Evolutionary conservation across 192 early-diverging fungal species (phyloP).

Genomic region (Backusella sp.): DNA sequence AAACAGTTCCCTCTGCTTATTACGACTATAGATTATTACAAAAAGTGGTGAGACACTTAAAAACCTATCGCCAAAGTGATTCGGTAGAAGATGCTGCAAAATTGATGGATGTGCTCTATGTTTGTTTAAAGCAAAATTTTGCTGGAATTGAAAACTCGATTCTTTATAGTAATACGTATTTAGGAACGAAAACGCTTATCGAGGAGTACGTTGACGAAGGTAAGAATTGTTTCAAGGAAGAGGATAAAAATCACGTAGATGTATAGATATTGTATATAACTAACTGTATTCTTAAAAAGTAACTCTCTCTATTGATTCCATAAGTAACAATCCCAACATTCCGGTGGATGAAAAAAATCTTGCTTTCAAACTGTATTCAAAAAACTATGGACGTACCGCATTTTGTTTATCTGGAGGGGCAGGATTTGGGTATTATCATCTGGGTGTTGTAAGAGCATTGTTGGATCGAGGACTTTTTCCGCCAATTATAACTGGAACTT

Average conservation of each 20-base stretch:
- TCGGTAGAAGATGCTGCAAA: slow-evolving; percentile 29
- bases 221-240: slow-evolving; percentile 1
- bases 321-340: slow-evolving; percentile 32
- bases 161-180: slow-evolving; percentile 70
- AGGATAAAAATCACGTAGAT: neutral
- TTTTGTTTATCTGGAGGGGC: slow-evolving; percentile 82
- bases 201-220: slow-evolving; percentile 67
- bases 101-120: slow-evolving; percentile 52
- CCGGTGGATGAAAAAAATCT: slow-evolving; percentile 54
- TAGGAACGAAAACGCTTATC: slow-evolving; percentile 70
- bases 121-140: slow-evolving; percentile 73
- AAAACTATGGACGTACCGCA: slow-evolving; percentile 71
- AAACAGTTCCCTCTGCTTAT: slow-evolving; percentile 49
- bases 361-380: slow-evolving; percentile 60
- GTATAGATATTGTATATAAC: neutral
- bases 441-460: slow-evolving; percentile 71
- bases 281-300: slow-evolving; percentile 20
- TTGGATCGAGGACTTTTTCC: slow-evolving; percentile 68
- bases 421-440: slow-evolving; percentile 65
- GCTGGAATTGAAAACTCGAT: slow-evolving; percentile 71
- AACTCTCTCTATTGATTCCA: slow-evolving; percentile 40
- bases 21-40: slow-evolving; percentile 65
- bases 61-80: slow-evolving; percentile 33
- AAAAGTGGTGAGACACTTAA: slow-evolving; percentile 48
- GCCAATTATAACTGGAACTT: slow-evolving; percentile 80